Evolutionary conservation across 2,329 filamentous ascomycete species (phyloP).

Genomic region (Periconia macrospinosa): DNA sequence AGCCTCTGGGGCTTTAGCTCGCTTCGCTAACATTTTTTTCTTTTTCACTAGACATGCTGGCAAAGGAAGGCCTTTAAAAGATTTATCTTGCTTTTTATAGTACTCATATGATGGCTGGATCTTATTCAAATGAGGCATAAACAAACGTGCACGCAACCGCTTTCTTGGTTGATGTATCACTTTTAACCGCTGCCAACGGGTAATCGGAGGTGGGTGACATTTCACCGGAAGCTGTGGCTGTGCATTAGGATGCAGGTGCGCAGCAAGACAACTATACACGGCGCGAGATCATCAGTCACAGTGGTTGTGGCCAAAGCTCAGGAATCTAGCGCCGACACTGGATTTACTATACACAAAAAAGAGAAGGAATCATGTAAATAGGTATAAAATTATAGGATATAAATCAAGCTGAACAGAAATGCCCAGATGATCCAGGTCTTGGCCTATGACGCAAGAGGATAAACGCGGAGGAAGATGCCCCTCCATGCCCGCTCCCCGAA

Average conservation of each 20-base stretch:
- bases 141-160: too few species aligned
- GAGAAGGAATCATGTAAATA: too few species aligned
- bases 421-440: too few species aligned
- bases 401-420: too few species aligned
- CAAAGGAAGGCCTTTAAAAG: constrained; percentile 37
- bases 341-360: too few species aligned
- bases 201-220: not conserved
- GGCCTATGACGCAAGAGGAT: constrained; percentile 23
- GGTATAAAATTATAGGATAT: too few species aligned
- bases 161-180: too few species aligned
- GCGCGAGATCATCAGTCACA: constrained; percentile 13
- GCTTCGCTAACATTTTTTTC: not conserved
- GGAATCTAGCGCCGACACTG: too few species aligned
- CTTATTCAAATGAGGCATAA: not conserved
- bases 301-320: constrained; percentile 30
- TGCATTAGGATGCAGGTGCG: not conserved
- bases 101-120: not conserved
- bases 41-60: constrained; percentile 40
- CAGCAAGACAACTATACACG: constrained; percentile 2
- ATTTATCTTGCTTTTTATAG: not conserved
- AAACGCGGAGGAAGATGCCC: constrained; percentile 4
- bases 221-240: not conserved
- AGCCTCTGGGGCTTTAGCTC: not conserved
- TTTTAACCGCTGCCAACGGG: too few species aligned
- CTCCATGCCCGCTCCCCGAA: constrained; percentile 12